A percentile compares a stretch with the other conserved stretches of the same genome.
phyloP scores from a whole-genome alignment of 495 filamentous ascomycete species.

The Poronia punctata region DNA sequence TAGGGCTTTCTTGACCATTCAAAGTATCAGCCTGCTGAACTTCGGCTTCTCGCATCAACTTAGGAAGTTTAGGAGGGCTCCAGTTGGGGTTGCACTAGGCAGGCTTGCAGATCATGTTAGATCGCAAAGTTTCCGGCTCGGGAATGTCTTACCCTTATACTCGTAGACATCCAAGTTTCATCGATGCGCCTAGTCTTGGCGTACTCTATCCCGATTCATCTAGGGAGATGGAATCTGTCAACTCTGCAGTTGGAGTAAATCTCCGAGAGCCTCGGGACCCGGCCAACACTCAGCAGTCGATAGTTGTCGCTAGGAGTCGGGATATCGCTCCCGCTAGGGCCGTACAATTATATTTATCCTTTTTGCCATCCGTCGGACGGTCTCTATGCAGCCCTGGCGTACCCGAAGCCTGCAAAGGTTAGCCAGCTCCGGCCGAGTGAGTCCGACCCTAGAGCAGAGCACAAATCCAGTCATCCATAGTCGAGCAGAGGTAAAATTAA shows the following conservation, averaged over 20 bases:
- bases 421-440: background rate
- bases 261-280: slow-evolving; percentile 2
- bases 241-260: slow-evolving; percentile 9
- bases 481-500: no score
- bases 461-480: no score
- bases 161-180: slow-evolving; percentile 8
- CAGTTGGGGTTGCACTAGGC: slow-evolving; percentile 4
- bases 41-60: slow-evolving; percentile 4
- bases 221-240: background rate
- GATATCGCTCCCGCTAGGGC: background rate
- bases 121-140: background rate
- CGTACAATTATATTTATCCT: background rate
- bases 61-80: slow-evolving; percentile 2
- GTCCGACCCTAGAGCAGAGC: no score
- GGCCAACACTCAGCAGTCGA: slow-evolving; percentile 2
- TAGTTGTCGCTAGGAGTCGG: background rate
- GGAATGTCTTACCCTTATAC: slow-evolving; percentile 3
- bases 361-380: background rate
- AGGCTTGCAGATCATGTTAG: slow-evolving; percentile 1
- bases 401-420: background rate
- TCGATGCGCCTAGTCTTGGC: slow-evolving; percentile 1
- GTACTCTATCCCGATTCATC: slow-evolving; percentile 7
- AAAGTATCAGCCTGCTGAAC: slow-evolving; percentile 5
- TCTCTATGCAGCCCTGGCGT: background rate
- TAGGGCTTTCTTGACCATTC: slow-evolving; percentile 7